Conservation (phyloP, 345 rosid genomes). For the Schrenkiella parvula region DNA sequence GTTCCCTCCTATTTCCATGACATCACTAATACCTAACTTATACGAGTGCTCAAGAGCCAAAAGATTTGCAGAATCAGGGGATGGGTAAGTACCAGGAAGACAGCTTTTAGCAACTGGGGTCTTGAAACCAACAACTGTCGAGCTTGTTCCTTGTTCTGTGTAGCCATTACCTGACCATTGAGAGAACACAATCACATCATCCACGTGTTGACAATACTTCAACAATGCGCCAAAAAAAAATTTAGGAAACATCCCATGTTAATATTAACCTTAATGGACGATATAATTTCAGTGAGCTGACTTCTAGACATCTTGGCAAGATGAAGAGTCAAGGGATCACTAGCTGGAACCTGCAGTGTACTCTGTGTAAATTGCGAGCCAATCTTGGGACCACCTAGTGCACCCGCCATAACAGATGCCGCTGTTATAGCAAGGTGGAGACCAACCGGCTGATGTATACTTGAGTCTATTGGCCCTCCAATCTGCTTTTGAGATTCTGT, state of each 20-base stretch:
- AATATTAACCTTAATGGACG: constrained; percentile 65
- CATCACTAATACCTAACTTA: background rate
- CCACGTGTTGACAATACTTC: background rate
- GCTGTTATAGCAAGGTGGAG: constrained; percentile 74
- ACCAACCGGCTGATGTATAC: constrained; percentile 76
- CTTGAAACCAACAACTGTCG: constrained; percentile 66
- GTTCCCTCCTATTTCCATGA: constrained; percentile 11
- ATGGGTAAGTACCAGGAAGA: constrained; percentile 63
- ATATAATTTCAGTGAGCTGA: constrained; percentile 73
- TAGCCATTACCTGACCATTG: constrained; percentile 56
- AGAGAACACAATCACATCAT: constrained; percentile 15
- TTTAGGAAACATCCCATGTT: background rate
- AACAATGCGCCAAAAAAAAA: background rate
- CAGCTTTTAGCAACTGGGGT: constrained; percentile 80
- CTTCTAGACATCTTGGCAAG: constrained; percentile 84
- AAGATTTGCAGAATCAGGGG: background rate
- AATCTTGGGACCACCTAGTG: constrained; percentile 69
- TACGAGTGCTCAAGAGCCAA: background rate
- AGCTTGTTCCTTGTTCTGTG: constrained; percentile 67
- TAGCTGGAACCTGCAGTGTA: constrained; percentile 47
- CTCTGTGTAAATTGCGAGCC: constrained; percentile 49
- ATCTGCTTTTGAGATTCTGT: constrained; percentile 58
- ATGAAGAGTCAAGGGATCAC: constrained; percentile 88
- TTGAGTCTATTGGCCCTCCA: constrained; percentile 57
- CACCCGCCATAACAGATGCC: constrained; percentile 69